These are phyloP conservation scores for Russula earlei DNA, from an alignment of 768 basidiomycete genomes.

Conservation along the genomic window DNA sequence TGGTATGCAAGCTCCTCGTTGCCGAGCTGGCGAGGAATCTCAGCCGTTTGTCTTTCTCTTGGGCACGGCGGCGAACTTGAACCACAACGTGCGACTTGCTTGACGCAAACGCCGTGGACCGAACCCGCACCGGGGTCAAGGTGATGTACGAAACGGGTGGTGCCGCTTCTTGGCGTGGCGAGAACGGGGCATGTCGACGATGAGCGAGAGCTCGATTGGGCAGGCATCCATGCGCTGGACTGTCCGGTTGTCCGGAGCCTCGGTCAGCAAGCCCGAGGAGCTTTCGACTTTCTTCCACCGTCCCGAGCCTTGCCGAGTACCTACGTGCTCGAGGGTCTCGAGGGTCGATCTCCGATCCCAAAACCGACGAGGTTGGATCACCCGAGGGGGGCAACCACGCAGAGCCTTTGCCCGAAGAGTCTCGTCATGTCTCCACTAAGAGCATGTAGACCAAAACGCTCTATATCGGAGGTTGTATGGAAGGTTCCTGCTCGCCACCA, in stretches of 20 bases:
- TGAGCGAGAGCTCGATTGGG: background rate
- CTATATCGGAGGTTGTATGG: background rate
- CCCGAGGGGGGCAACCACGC: background rate
- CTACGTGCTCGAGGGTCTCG: background rate
- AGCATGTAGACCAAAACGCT: background rate
- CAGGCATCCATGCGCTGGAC: background rate
- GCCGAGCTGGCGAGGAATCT: background rate
- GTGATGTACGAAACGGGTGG: background rate
- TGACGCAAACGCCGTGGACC: background rate
- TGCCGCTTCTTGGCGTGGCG: background rate
- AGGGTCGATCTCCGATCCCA: background rate
- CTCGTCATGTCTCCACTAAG: background rate
- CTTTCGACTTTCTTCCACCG: background rate
- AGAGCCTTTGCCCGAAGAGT: background rate
- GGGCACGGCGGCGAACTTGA: background rate
- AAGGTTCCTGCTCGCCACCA: background rate
- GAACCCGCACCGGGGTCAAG: background rate
- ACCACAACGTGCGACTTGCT: background rate
- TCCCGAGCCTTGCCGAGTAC: background rate
- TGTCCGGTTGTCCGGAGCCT: background rate
- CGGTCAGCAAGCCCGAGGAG: background rate
- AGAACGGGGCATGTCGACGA: background rate
- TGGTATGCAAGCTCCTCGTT: background rate
- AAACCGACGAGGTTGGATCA: background rate
- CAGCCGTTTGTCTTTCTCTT: background rate